These are phyloP conservation scores for Capronia coronata DNA, from an alignment of 2,329 filamentous ascomycete genomes.

Conservation along the genomic window DNA sequence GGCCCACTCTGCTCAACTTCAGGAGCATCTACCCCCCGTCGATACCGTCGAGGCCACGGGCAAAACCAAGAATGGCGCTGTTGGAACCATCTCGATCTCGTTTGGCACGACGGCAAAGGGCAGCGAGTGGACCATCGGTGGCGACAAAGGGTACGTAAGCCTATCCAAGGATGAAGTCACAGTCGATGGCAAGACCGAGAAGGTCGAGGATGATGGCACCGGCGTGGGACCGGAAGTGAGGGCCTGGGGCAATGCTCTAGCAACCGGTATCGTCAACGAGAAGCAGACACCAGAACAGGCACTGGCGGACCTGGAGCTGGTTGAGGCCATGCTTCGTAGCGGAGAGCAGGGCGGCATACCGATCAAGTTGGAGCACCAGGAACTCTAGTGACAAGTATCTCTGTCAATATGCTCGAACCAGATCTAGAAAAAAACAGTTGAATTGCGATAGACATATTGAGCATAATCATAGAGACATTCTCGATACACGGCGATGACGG, in stretches of 20 bases:
- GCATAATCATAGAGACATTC: not conserved
- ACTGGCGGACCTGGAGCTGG: slow-evolving; percentile 29
- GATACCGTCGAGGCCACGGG: slow-evolving; percentile 52
- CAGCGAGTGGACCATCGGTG: slow-evolving; percentile 46
- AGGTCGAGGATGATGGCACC: slow-evolving; percentile 44
- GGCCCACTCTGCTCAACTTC: slow-evolving; percentile 46
- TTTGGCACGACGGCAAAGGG: slow-evolving; percentile 49
- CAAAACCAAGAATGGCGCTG: slow-evolving; percentile 43
- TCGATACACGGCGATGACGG: no score
- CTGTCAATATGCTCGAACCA: not conserved
- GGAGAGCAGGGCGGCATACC: slow-evolving; percentile 29
- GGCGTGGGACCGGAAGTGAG: slow-evolving; percentile 49
- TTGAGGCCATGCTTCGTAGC: slow-evolving; percentile 32
- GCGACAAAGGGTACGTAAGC: slow-evolving; percentile 47
- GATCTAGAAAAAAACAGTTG: not conserved
- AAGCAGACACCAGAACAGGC: slow-evolving; percentile 45
- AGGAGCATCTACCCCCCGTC: slow-evolving; percentile 48
- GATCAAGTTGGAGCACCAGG: slow-evolving; percentile 26
- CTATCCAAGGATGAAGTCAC: slow-evolving; percentile 36
- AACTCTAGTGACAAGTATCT: slow-evolving; percentile 13
- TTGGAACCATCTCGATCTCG: slow-evolving; percentile 46
- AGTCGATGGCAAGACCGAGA: slow-evolving; percentile 35
- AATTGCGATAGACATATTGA: not conserved
- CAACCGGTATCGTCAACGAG: slow-evolving; percentile 37
- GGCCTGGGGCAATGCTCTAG: slow-evolving; percentile 47